phyloP scores from a whole-genome alignment of 2,329 filamentous ascomycete species.

The Calonectria pauciramosa region DNA sequence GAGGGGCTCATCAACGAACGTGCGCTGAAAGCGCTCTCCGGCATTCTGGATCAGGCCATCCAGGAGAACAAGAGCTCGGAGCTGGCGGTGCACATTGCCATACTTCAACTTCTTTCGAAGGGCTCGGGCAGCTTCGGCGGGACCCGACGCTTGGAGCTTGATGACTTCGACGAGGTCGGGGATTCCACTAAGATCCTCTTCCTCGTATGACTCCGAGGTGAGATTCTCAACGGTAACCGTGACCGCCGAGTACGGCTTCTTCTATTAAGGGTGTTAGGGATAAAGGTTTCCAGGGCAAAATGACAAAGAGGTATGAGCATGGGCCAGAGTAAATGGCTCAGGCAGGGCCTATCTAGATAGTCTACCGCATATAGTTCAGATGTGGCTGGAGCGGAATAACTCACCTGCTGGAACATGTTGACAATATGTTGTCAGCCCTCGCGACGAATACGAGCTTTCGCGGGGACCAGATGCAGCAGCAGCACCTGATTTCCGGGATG shows the following conservation, averaged over 20 bases:
- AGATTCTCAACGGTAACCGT: conserved; percentile 93
- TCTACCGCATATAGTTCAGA: neutral
- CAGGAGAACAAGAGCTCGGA: conserved; percentile 88
- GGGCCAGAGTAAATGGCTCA: conserved; percentile 35
- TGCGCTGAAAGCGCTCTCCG: conserved; percentile 86
- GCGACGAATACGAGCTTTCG: neutral
- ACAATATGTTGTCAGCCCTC: neutral
- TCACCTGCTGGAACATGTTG: conserved; percentile 50
- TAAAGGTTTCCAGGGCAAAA: neutral
- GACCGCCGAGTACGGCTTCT: conserved; percentile 92
- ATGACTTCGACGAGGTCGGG: conserved; percentile 96
- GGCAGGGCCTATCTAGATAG: conserved; percentile 1
- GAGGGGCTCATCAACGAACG: conserved; percentile 90
- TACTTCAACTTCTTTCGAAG: conserved; percentile 99
- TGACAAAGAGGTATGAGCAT: neutral
- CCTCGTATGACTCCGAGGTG: conserved; percentile 89
- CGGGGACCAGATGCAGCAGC: conserved; percentile 2
- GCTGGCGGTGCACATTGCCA: conserved; percentile 91
- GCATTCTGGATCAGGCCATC: conserved; percentile 97
- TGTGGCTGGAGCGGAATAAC: conserved; percentile 2
- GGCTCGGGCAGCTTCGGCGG: conserved; percentile 89
- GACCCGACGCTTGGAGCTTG: conserved; percentile 87
- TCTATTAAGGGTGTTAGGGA: conserved; percentile 39
- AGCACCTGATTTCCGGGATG: conserved; percentile 12
- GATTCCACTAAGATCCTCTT: conserved; percentile 92